Percentiles rank a stretch among this genome's conserved stretches.
These are phyloP conservation scores for Aspergillus indologenus DNA, from an alignment of 495 filamentous ascomycete species.

Conservation along the genomic window DNA sequence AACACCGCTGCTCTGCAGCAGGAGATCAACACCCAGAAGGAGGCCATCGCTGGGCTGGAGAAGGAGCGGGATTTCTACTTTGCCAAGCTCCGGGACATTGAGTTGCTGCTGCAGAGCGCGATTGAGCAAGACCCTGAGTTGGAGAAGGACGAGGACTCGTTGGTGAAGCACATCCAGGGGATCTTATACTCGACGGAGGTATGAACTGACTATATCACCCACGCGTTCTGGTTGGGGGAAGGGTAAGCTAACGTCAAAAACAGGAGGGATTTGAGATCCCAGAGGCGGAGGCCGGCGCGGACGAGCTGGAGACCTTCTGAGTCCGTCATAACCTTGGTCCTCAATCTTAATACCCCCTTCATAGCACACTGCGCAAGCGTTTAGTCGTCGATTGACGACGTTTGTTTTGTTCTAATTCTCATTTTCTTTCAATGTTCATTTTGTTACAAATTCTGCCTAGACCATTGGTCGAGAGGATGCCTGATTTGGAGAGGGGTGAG, in stretches of 20 bases:
- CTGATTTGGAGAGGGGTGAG: background rate
- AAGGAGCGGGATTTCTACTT: conserved; percentile 99
- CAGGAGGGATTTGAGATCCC: conserved; percentile 34
- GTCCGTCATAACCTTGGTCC: conserved; percentile 11
- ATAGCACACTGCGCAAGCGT: conserved; percentile 6
- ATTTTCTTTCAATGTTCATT: background rate
- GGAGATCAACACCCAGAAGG: conserved; percentile 81
- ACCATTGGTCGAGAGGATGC: background rate
- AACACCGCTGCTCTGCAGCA: conserved; percentile 66
- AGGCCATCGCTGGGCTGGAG: conserved; percentile 81
- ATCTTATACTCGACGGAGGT: conserved; percentile 97
- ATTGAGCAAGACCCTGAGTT: conserved; percentile 87
- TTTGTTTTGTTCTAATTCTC: background rate
- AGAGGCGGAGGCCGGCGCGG: conserved; percentile 34
- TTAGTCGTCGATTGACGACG: conserved; percentile 1
- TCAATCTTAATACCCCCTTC: conserved; percentile 25
- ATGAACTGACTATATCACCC: conserved; percentile 21
- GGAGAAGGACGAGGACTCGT: conserved; percentile 85
- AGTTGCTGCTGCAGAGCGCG: conserved; percentile 85
- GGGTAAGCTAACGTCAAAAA: conserved; percentile 7
- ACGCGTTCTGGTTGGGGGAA: background rate
- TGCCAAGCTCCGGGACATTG: conserved; percentile 94
- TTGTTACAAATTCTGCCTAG: background rate
- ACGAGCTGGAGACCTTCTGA: conserved; percentile 54
- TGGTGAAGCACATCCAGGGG: conserved; percentile 90